A percentile compares a stretch with the other conserved stretches of the same genome.
Conservation (phyloP, 2,329 filamentous ascomycete species). For the Pezizomycotina sp. region DNA sequence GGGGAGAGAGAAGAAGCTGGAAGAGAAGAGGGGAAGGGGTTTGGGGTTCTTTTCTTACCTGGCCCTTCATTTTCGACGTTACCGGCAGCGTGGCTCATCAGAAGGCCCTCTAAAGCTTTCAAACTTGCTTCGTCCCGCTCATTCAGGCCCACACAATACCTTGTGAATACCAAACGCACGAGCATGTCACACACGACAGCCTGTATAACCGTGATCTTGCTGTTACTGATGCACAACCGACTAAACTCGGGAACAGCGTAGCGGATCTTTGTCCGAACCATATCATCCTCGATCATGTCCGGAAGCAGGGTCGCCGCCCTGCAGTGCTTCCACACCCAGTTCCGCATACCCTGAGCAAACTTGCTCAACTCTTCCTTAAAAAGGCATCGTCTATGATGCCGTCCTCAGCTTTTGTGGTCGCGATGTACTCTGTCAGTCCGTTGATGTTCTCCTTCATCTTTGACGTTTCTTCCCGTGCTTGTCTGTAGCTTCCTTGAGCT, state of each 20-base stretch:
- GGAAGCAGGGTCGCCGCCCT: conserved; percentile 17
- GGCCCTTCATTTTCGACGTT: no score
- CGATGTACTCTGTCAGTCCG: conserved; percentile 17
- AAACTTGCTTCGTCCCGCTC: conserved; percentile 12
- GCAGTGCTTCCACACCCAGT: conserved; percentile 19
- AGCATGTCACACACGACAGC: conserved; percentile 18
- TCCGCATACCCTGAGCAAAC: conserved; percentile 10
- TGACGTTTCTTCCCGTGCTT: conserved; percentile 15
- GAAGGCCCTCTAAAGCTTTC: conserved; percentile 11
- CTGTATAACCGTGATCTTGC: conserved; percentile 20
- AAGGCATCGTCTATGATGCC: conserved; percentile 17
- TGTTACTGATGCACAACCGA: conserved; percentile 18
- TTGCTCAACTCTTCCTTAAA: conserved; percentile 14
- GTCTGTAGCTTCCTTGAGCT: conserved; percentile 14
- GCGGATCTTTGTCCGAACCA: conserved; percentile 8
- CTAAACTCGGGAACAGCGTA: conserved; percentile 14
- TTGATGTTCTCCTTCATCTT: conserved; percentile 14
- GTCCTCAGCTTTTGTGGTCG: conserved; percentile 16
- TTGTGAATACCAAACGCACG: conserved; percentile 11
- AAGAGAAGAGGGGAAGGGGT: no score
- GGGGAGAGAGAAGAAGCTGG: no score
- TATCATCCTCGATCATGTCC: conserved; percentile 8
- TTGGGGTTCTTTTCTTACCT: no score
- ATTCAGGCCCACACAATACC: conserved; percentile 16
- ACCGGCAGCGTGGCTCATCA: conserved; percentile 5